phyloP scores from a whole-genome alignment of 73 alveolate species.

The Paramecium biaurelia region DNA sequence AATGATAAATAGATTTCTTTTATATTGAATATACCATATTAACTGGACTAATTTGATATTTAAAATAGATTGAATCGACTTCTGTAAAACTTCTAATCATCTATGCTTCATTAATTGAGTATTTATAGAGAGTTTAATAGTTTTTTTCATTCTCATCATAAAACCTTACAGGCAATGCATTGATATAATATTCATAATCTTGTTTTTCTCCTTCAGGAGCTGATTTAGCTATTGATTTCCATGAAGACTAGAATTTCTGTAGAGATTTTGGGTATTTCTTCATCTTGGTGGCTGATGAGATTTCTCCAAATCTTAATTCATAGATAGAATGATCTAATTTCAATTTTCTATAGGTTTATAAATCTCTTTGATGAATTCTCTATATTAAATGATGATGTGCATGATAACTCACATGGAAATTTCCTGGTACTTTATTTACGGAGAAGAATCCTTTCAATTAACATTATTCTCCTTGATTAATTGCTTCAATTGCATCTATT shows the following conservation, averaged over 20 bases:
- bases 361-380: conserved; percentile 33
- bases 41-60: conserved; percentile 61
- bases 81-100: conserved; percentile 40
- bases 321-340: conserved; percentile 40
- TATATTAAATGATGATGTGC: conserved; percentile 44
- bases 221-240: neutral
- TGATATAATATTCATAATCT: conserved; percentile 30
- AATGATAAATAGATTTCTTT: conserved; percentile 52
- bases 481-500: conserved; percentile 28
- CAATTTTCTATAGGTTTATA: conserved; percentile 10
- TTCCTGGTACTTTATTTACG: conserved; percentile 61
- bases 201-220: neutral
- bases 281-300: neutral
- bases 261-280: conserved; percentile 26
- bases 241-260: neutral
- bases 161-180: conserved; percentile 39
- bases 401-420: conserved; percentile 63
- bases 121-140: neutral
- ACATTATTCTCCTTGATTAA: conserved; percentile 56
- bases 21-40: conserved; percentile 48
- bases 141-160: neutral
- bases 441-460: conserved; percentile 1
- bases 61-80: conserved; percentile 55
- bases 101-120: neutral
- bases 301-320: conserved; percentile 58